Evolutionary conservation across 2,329 filamentous ascomycete species (phyloP), one percentile per base, ranked within the genome.

Genomic region (Colletotrichum trifolii): DNA sequence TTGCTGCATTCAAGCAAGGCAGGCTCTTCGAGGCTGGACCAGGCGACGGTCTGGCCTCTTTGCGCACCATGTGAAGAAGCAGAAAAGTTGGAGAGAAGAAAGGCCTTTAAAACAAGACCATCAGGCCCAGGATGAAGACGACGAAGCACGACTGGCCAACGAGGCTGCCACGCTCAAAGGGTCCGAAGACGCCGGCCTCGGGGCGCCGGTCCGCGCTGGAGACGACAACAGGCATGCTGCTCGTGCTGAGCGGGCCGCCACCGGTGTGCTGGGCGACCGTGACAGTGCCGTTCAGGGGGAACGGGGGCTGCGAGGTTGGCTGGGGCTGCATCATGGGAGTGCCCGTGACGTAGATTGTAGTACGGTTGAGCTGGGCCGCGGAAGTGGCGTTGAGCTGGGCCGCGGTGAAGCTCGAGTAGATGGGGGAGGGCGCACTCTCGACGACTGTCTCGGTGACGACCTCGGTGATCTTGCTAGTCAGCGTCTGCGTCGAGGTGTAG

Each of bases 181-280:
- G 67, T 6, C 71, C 73, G 61, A 73, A 74, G 38, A 69, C 49
- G n/a, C 56, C 12, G 39, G 73, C 75, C 61, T 74, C 71, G 2
- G 73, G 71, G 63, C 73, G 73, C 71, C 76, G 78, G 61, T 67
- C 71, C 4, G 71, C 74, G 35, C 71, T 73, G 34, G 77, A 79
- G 52, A 74, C 69, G 52, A 75, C 67, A 56, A 77, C 64, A 36
- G 74, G 71, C 13, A 72, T 71, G 6, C 64, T 55, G 36, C 40
- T 71, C 4, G 65, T 55, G 39, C 40, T 35, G 25, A 39, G 15
- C 13, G 55, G 56, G 13, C 33, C 36, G 38, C 43, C 40, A 58
- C 38, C 35, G 35, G 52, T 15, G 6, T 62, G 40, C 34, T 67
- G 68, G 10, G 68, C 60, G 43, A 60, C 64, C 43, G 73, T 71